phyloP scores from a whole-genome alignment of 306 rosid genomes.

The Senna tora region DNA sequence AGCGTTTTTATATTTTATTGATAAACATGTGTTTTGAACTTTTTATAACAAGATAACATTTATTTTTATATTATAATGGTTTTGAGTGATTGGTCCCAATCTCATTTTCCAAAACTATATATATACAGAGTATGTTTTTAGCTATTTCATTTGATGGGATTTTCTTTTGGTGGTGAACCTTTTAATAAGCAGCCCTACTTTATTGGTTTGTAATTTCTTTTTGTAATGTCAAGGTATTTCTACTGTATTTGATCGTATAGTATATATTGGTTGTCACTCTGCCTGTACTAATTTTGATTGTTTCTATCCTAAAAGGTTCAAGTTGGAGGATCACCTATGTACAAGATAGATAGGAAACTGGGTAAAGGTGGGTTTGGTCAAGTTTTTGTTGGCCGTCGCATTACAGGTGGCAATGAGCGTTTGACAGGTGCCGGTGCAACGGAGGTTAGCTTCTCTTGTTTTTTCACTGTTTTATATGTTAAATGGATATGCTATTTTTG shows the following conservation, averaged over 20 bases:
- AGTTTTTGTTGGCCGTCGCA: conserved; percentile 89
- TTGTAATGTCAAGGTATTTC: not conserved
- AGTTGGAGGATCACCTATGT: conserved; percentile 88
- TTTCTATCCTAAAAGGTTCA: conserved; percentile 56
- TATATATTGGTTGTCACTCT: not conserved
- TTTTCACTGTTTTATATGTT: conserved; percentile 1
- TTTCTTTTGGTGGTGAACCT: not conserved
- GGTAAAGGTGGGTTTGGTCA: conserved; percentile 98
- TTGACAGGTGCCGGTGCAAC: conserved; percentile 70
- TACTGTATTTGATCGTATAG: not conserved
- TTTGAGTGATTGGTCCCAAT: too few relatives aligned
- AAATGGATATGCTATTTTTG: not conserved
- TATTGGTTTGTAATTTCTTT: not conserved
- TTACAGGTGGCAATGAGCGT: conserved; percentile 78
- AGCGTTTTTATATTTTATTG: too few relatives aligned
- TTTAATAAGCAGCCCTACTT: not conserved
- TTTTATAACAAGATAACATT: too few relatives aligned
- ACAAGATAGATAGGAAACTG: conserved; percentile 79
- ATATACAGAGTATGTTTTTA: too few relatives aligned
- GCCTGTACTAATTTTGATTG: conserved; percentile 10
- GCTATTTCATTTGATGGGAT: not conserved
- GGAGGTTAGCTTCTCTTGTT: conserved; percentile 48
- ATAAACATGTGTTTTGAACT: too few relatives aligned
- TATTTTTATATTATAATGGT: too few relatives aligned
- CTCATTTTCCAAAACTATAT: too few relatives aligned